Conservation (phyloP, 495 filamentous ascomycete genomes). For the Umbilicaria muhlenbergii region DNA sequence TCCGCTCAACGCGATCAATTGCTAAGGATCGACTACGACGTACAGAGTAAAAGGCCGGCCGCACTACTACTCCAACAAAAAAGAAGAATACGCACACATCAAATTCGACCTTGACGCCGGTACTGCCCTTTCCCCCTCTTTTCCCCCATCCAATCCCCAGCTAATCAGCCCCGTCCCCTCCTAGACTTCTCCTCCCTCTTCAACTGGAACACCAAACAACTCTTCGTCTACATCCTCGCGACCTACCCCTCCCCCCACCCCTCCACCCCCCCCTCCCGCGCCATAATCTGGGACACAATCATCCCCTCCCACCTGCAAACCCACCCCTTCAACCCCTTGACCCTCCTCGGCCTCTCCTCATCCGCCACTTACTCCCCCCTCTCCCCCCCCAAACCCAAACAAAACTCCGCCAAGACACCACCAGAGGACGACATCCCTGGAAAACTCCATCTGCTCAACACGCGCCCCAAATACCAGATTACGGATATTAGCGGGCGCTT, state of each 20-base stretch:
- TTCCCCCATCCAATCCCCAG: slow-evolving; percentile 4
- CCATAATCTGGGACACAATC: slow-evolving; percentile 91
- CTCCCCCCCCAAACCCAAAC: slow-evolving; percentile 6
- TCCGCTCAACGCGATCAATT: background rate
- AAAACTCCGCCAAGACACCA: slow-evolving; percentile 10
- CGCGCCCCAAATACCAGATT: slow-evolving; percentile 86
- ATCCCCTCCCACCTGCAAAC: slow-evolving; percentile 54
- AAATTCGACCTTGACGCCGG: slow-evolving; percentile 77
- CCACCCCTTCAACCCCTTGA: slow-evolving; percentile 24
- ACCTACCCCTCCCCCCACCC: slow-evolving; percentile 50
- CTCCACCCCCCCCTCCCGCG: slow-evolving; percentile 36
- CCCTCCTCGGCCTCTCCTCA: slow-evolving; percentile 10
- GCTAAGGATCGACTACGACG: background rate
- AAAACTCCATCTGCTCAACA: slow-evolving; percentile 55
- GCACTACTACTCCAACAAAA: slow-evolving; percentile 83
- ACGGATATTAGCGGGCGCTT: slow-evolving; percentile 65
- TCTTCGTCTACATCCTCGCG: slow-evolving; percentile 90
- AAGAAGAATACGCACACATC: slow-evolving; percentile 88
- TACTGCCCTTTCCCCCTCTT: slow-evolving; percentile 13
- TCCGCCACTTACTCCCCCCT: background rate
- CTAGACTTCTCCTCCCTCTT: slow-evolving; percentile 77
- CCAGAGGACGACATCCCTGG: slow-evolving; percentile 32
- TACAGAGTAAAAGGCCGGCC: slow-evolving; percentile 70
- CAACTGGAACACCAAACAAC: slow-evolving; percentile 99
- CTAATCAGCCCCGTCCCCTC: slow-evolving; percentile 5